Evolutionary conservation across 495 filamentous ascomycete genomes (phyloP), one percentile per base, ranked within the genome.

Genomic region (Alectoria sarmentosa): DNA sequence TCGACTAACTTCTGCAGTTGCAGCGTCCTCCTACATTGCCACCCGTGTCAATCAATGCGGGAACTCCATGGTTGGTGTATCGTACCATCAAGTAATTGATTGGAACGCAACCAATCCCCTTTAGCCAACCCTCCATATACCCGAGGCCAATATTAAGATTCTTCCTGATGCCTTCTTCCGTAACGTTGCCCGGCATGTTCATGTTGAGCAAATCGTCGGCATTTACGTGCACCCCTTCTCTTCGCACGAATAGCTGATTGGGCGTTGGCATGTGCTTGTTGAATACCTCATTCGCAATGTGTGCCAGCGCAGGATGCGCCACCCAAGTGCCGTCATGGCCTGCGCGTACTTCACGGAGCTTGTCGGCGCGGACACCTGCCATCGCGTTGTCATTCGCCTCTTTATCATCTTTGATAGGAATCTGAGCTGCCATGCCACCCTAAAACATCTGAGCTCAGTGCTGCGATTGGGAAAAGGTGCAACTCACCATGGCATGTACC

Each of bases 191-290:
- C 30, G 95, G 91, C 26, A 98, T 89, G 72, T 98, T 97, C 88
- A 96, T 98, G 82, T 99, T 99, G 39, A 99, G 83, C 32, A 99
- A 82, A 72, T 99, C 94, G 72, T 93, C 94, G 67, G 84, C 87
- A 57, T 86, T 86, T 70, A 99, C 85, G 71, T 84, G 77, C 58
- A 96, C 92, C 57, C 97, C 94, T 78, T 97, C 92, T 67, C 91
- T 88, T 52, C 94, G 89, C 61, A 88, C 77, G 76, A 92, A 92
- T 59, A 98, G 83, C 80, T 99, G 94, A 82, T 99, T 99, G 28
- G 95, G 92, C 21, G 95, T 97, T 36, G 94, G 95, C 94, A 99
- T 99, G 80, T 98, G 76, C 81, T 92, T 88, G 84, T 99, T 97
- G 86, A 99, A 99, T 69, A 98, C 84, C 21, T 97, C 92, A 58